phyloP scores from a whole-genome alignment of 371 early-diverging fungal genomes.

The Mycotypha africana region DNA sequence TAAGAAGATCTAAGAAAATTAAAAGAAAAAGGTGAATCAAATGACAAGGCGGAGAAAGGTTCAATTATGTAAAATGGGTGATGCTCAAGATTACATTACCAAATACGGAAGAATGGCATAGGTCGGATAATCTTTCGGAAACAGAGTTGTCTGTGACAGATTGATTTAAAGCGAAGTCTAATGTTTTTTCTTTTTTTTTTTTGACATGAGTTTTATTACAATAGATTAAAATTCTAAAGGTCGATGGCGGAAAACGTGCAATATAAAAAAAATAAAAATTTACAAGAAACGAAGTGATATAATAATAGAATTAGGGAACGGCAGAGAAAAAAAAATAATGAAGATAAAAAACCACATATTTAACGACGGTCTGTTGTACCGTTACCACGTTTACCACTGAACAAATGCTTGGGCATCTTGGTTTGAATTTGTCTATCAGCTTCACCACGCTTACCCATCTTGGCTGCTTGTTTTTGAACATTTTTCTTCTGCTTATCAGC shows the following conservation, averaged over 20 bases:
- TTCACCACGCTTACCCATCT: constrained; percentile 88
- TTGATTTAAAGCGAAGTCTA: not conserved
- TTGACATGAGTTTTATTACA: not conserved
- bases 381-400: constrained; percentile 85
- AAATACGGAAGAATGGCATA: too few relatives aligned
- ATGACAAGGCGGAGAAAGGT: too few relatives aligned
- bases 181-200: not conserved
- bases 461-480: constrained; percentile 66
- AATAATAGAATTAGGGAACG: not conserved
- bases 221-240: not conserved
- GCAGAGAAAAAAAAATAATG: not conserved
- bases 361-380: constrained; percentile 86
- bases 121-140: too few relatives aligned
- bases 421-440: constrained; percentile 83
- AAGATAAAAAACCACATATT: constrained; percentile 2
- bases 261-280: not conserved
- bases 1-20: not conserved
- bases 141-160: not conserved
- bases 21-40: not conserved
- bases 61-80: too few relatives aligned
- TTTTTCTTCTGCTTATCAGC: constrained; percentile 72
- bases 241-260: too few relatives aligned
- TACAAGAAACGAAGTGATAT: too few relatives aligned
- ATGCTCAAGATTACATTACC: too few relatives aligned
- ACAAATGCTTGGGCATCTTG: constrained; percentile 97